These are phyloP conservation scores for Clarireedia hainanense DNA, from an alignment of 2,329 filamentous ascomycete genomes.

Conservation along the genomic window DNA sequence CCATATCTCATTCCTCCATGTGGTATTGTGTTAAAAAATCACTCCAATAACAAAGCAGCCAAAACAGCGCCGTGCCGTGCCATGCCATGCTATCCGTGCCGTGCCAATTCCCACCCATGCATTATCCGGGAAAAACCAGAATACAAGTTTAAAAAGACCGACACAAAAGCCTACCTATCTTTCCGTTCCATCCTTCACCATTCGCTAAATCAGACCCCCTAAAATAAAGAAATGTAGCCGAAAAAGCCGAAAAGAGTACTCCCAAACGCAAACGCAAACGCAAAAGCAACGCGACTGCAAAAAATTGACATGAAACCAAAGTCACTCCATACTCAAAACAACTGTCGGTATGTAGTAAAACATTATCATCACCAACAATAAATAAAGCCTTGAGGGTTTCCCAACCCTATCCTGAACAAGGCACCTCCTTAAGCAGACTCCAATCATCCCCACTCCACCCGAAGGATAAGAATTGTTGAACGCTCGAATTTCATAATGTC, in stretches of 20 bases:
- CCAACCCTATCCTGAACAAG: not conserved
- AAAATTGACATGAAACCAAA: not conserved
- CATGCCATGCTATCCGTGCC: too few relatives aligned
- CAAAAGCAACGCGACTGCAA: slow-evolving; percentile 3
- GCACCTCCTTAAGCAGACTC: not conserved
- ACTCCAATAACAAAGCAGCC: not conserved
- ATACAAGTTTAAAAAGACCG: too few relatives aligned
- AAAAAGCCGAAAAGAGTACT: not conserved
- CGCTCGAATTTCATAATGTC: slow-evolving; percentile 14
- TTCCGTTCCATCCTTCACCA: not conserved
- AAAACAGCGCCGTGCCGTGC: not conserved
- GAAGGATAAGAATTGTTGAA: slow-evolving; percentile 2
- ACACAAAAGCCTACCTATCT: not conserved
- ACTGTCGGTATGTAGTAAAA: slow-evolving; percentile 5
- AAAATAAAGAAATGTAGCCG: not conserved
- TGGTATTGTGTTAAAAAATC: not conserved
- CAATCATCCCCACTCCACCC: not conserved
- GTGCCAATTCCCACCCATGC: too few relatives aligned
- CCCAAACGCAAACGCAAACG: slow-evolving; percentile 3
- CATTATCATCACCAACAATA: slow-evolving; percentile 7
- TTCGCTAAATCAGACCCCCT: not conserved
- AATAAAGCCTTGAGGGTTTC: slow-evolving; percentile 5
- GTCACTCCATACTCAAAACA: not conserved
- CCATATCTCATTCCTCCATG: not conserved
- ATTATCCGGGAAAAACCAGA: too few relatives aligned